A percentile compares a stretch with the other conserved stretches of the same genome.
These are phyloP conservation scores for Debaryomyces sp. DNA, from an alignment of 1,139 yeast species.

Conservation along the genomic window DNA sequence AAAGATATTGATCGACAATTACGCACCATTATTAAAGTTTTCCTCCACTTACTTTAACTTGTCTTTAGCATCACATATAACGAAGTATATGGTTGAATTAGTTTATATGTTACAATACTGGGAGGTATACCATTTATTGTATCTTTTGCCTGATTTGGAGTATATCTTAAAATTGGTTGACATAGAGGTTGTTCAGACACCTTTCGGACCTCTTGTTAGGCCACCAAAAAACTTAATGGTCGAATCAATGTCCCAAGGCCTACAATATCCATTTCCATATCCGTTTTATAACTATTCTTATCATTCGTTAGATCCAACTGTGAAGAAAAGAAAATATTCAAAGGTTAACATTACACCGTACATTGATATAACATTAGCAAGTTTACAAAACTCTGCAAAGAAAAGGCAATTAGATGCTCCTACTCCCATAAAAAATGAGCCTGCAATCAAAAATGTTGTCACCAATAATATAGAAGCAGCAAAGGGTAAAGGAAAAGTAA, in stretches of 20 bases:
- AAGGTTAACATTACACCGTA: slow-evolving; percentile 37
- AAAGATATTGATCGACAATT: slow-evolving; percentile 44
- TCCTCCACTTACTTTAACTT: slow-evolving; percentile 41
- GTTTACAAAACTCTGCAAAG: slow-evolving; percentile 14
- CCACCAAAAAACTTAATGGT: slow-evolving; percentile 46
- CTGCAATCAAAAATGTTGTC: slow-evolving; percentile 12
- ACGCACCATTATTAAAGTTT: slow-evolving; percentile 30
- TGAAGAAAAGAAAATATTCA: slow-evolving; percentile 29
- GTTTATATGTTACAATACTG: slow-evolving; percentile 46
- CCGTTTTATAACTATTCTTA: slow-evolving; percentile 51
- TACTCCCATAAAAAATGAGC: not conserved
- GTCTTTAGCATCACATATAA: slow-evolving; percentile 40
- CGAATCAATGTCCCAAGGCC: slow-evolving; percentile 42
- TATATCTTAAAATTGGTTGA: slow-evolving; percentile 36
- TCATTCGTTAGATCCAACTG: slow-evolving; percentile 38
- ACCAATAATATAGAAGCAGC: slow-evolving; percentile 11
- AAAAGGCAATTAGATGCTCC: slow-evolving; percentile 8
- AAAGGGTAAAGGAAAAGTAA: not conserved
- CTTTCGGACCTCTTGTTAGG: slow-evolving; percentile 42
- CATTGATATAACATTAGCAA: slow-evolving; percentile 38
- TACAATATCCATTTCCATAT: slow-evolving; percentile 50
- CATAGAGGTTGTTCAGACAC: slow-evolving; percentile 40
- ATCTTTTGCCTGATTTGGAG: slow-evolving; percentile 35
- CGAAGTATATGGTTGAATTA: slow-evolving; percentile 41
- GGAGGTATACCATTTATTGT: slow-evolving; percentile 48